A percentile compares a stretch with the other conserved stretches of the same genome.
Evolutionary conservation across 164 flowering plant species (phyloP).

Genomic region (Pachysandra terminalis): DNA sequence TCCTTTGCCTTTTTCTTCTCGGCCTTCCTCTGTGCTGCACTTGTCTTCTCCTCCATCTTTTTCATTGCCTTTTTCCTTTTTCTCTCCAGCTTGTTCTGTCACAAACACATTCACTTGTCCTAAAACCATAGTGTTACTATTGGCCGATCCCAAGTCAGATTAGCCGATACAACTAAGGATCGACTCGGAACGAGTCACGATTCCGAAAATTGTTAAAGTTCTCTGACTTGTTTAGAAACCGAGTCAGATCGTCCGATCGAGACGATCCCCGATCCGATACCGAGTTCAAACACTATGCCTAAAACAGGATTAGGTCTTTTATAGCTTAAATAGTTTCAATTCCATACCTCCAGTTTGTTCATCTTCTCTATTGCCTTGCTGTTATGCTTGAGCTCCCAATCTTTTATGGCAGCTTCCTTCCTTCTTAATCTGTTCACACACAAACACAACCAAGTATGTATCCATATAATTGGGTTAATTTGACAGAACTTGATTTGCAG

Average conservation of each 20-base stretch:
- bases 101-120: background rate
- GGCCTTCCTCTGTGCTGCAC: constrained; percentile 15
- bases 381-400: constrained; percentile 24
- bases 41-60: constrained; percentile 15
- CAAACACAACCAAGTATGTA: background rate
- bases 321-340: background rate
- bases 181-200: too few relatives aligned
- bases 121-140: too few relatives aligned
- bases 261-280: too few relatives aligned
- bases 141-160: too few relatives aligned
- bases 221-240: too few relatives aligned
- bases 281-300: too few relatives aligned
- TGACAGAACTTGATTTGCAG: background rate
- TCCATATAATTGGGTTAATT: background rate
- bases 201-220: too few relatives aligned
- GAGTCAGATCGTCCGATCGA: too few relatives aligned
- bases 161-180: too few relatives aligned
- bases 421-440: constrained; percentile 16
- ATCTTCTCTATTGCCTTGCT: constrained; percentile 14
- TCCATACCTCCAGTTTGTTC: constrained; percentile 24
- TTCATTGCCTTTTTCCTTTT: constrained; percentile 7
- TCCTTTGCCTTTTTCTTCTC: constrained; percentile 14
- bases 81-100: constrained; percentile 25
- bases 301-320: too few relatives aligned
- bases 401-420: constrained; percentile 20